Conservation (phyloP, 495 filamentous ascomycete species). For the Daldinia decipiens region DNA sequence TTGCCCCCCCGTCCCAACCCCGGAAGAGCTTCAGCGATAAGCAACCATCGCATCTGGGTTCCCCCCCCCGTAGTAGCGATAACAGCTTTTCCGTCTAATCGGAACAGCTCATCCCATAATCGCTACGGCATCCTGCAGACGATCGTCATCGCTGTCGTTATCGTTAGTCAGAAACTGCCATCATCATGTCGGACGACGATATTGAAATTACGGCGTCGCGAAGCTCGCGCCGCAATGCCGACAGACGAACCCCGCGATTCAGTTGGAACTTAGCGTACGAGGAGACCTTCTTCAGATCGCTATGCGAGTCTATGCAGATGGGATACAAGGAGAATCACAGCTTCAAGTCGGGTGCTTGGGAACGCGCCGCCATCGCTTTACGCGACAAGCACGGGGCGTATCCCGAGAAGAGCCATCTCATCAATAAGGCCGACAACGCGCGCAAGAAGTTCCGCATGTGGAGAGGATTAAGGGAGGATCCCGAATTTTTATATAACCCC, state of each 20-base stretch:
- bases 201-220: constrained; percentile 38
- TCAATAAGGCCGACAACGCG: constrained; percentile 65
- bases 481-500: constrained; percentile 59
- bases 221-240: constrained; percentile 46
- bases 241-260: constrained; percentile 61
- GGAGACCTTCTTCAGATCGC: constrained; percentile 61
- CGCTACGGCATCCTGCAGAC: constrained; percentile 16
- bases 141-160: constrained; percentile 2
- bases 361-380: constrained; percentile 58
- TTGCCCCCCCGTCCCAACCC: neutral
- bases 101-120: constrained; percentile 6
- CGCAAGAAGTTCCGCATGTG: constrained; percentile 65
- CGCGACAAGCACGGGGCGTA: constrained; percentile 58
- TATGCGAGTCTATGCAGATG: constrained; percentile 60
- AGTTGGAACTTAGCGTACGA: constrained; percentile 61
- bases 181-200: constrained; percentile 44
- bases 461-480: constrained; percentile 61
- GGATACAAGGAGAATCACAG: constrained; percentile 61
- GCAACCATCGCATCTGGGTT: constrained; percentile 11
- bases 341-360: constrained; percentile 64
- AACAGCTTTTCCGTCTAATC: constrained; percentile 17
- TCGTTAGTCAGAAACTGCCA: neutral
- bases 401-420: constrained; percentile 61
- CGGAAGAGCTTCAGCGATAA: constrained; percentile 22
- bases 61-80: constrained; percentile 9